phyloP scores from a whole-genome alignment of 1,284 basidiomycete genomes.

The Crepidotus sp. region DNA sequence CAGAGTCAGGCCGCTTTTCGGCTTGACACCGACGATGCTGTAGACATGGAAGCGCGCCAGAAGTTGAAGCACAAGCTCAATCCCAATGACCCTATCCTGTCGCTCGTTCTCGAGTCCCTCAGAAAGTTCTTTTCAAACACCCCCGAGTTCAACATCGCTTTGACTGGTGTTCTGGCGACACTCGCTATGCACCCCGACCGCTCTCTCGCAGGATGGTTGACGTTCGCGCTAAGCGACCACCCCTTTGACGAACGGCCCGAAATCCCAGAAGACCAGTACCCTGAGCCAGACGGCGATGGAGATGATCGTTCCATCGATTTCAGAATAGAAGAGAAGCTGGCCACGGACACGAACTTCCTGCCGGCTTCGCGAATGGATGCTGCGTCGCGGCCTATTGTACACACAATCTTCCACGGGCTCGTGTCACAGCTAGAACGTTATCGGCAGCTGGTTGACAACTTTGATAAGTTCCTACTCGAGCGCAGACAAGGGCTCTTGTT shows the following conservation, averaged over 20 bases:
- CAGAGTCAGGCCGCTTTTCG: constrained; percentile 55
- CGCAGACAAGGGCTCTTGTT: constrained; percentile 85
- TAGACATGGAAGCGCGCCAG: constrained; percentile 31
- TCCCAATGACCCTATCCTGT: constrained; percentile 70
- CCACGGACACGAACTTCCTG: constrained; percentile 45
- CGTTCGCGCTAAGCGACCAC: constrained; percentile 40
- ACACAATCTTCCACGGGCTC: constrained; percentile 71
- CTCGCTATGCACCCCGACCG: constrained; percentile 79
- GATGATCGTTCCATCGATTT: constrained; percentile 78
- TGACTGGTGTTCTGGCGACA: constrained; percentile 76
- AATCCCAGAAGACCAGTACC: constrained; percentile 25
- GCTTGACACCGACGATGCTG: constrained; percentile 30
- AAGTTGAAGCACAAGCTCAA: constrained; percentile 66
- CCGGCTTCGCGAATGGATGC: constrained; percentile 63
- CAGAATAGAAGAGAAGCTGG: constrained; percentile 55
- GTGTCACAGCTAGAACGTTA: constrained; percentile 76
- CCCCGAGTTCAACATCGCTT: constrained; percentile 80
- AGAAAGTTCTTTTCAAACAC: constrained; percentile 78
- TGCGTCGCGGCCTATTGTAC: constrained; percentile 65
- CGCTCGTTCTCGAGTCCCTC: constrained; percentile 61
- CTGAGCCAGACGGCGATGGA: constrained; percentile 30
- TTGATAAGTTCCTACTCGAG: constrained; percentile 81
- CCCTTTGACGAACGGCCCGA: constrained; percentile 18
- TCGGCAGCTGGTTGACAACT: constrained; percentile 63
- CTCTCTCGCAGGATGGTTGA: constrained; percentile 84